Base-by-base conservation (phyloP, 192 early-diverging fungal species). In the Neocallimastix lanati region DNA sequence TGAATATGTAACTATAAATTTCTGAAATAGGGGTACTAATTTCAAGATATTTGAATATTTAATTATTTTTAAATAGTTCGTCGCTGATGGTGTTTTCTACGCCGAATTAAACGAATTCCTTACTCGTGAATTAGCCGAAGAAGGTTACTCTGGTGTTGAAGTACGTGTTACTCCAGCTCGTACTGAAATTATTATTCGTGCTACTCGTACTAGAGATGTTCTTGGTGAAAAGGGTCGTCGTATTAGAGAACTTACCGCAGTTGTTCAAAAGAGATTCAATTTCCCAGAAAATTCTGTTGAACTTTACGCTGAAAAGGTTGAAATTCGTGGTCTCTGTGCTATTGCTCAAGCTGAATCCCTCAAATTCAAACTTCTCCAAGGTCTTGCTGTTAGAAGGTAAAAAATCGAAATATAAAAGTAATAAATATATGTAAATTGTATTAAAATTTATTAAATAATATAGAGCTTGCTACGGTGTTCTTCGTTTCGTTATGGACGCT, bases 81-180 rank as follows among this genome's bases (percentile, higher is more conserved):
- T 98, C 84, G 97, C 97, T 87, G 97, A 99, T 90, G 97, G 97
- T 94, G 96, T 99, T 80, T 99, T 99, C 91, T 97, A 96, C 92
- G 96, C 97, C 88, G 97, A 99, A 89, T 93, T 99, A 86, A 99
- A 99, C 93, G 95, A 96, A 90, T 96, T 96, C 92, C 93, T 99
- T 88, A 93, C 93, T 86, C 95, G 96, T 85, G 95, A 96, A 89
- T 91, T 99, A 83, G 93, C 95, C 83, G 91, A 91, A 86, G 95
- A 99, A 85, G 97, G 97, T 89, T 99, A 99, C 92, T 94, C 97
- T 82, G 97, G 97, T 86, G 96, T 96, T 84, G 97, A 99, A 89
- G 96, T 99, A 87, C 96, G 97, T 84, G 97, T 99, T 76, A 99
- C 97, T 84, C 97, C 97, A 79, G 93, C 96, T 81, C 95, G 95